These are phyloP conservation scores for Diaporthe nobilis DNA, from an alignment of 2,329 filamentous ascomycete genomes.

Conservation along the genomic window DNA sequence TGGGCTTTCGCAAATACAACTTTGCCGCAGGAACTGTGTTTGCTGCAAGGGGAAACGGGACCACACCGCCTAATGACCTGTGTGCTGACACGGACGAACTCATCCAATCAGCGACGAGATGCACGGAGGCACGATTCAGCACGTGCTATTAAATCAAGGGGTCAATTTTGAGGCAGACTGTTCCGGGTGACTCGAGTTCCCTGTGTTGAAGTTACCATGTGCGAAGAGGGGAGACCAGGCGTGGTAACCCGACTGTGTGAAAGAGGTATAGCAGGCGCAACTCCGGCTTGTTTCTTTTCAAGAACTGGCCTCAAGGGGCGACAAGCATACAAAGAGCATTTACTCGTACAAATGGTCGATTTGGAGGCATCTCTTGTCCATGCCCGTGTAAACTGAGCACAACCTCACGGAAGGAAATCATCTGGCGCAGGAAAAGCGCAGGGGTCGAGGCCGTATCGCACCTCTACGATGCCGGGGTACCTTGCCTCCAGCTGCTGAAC, in stretches of 20 bases:
- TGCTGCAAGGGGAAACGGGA: neutral
- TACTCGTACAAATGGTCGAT: neutral
- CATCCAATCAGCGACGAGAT: neutral
- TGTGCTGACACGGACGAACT: neutral
- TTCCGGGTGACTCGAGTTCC: neutral
- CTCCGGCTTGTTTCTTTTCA: neutral
- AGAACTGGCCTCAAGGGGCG: neutral
- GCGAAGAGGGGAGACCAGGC: neutral
- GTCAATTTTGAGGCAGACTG: neutral
- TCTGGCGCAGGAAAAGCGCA: neutral
- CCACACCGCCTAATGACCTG: neutral
- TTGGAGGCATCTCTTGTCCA: neutral
- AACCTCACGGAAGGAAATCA: neutral
- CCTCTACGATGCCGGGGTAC: neutral
- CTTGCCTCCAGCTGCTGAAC: neutral
- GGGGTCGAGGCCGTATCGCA: conserved; percentile 24
- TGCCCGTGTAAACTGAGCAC: neutral
- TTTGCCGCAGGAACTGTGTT: neutral
- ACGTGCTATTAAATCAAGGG: neutral
- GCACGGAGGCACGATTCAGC: neutral
- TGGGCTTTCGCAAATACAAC: neutral
- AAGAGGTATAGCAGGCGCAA: neutral
- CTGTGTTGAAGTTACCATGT: neutral
- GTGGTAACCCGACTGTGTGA: neutral
- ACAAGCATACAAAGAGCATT: neutral